Conservation (phyloP, 345 rosid genomes). For the Microthlaspi erraticum region DNA sequence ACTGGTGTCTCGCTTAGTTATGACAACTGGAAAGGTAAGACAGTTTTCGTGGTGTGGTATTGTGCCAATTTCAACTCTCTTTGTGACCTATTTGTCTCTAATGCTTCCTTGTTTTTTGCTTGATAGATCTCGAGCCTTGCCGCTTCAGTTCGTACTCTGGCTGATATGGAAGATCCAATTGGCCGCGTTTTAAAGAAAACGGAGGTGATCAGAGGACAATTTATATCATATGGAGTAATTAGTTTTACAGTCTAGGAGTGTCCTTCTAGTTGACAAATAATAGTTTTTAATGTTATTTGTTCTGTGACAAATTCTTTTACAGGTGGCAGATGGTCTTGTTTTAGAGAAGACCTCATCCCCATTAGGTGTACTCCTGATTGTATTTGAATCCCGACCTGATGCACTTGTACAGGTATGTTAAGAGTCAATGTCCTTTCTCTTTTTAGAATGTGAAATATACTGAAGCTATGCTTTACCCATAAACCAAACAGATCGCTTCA, state of each 20-base stretch:
- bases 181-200: constrained; percentile 85
- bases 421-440: neutral
- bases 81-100: constrained; percentile 3
- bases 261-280: neutral
- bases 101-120: constrained; percentile 23
- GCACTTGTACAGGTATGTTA: constrained; percentile 88
- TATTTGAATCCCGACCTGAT: constrained; percentile 97
- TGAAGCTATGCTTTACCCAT: constrained; percentile 26
- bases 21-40: constrained; percentile 83
- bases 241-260: neutral
- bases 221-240: constrained; percentile 26
- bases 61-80: constrained; percentile 15
- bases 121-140: constrained; percentile 81
- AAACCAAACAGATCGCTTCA: constrained; percentile 80
- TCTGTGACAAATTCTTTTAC: constrained; percentile 40
- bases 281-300: constrained; percentile 30
- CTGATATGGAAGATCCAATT: constrained; percentile 94
- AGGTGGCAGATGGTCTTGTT: constrained; percentile 94
- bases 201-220: constrained; percentile 60
- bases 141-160: constrained; percentile 77
- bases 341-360: constrained; percentile 97
- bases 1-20: constrained; percentile 72
- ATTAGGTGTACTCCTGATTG: constrained; percentile 92
- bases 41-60: neutral
- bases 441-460: constrained; percentile 9